Percentiles rank a stretch among this genome's conserved stretches.
Evolutionary conservation across 768 basidiomycete species (phyloP).

Genomic region (Hydnum rufescens): DNA sequence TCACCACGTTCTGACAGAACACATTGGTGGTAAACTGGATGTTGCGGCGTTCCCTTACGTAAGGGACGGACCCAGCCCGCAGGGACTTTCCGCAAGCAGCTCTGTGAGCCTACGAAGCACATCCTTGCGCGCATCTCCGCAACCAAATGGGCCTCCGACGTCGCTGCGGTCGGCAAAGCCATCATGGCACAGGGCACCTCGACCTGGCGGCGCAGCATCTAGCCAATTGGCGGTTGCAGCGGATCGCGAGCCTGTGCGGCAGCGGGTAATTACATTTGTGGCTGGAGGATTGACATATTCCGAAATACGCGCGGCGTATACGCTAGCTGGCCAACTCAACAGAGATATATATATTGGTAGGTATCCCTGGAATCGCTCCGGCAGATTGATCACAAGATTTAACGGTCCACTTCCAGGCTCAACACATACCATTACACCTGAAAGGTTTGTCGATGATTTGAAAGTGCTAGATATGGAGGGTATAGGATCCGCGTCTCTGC

Average conservation of each 20-base stretch:
- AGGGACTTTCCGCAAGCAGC: slow-evolving; percentile 10
- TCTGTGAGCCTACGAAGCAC: neutral
- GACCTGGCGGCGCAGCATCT: slow-evolving; percentile 18
- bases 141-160: slow-evolving; percentile 15
- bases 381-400: too few species aligned
- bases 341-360: slow-evolving; percentile 86
- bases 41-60: slow-evolving; percentile 72
- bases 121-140: slow-evolving; percentile 8
- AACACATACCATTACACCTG: slow-evolving; percentile 69
- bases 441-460: slow-evolving; percentile 68
- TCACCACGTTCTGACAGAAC: slow-evolving; percentile 71
- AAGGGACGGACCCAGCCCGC: slow-evolving; percentile 38
- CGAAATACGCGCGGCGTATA: slow-evolving; percentile 78
- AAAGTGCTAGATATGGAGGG: slow-evolving; percentile 77
- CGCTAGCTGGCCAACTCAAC: slow-evolving; percentile 48
- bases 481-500: slow-evolving; percentile 50
- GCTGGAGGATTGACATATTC: slow-evolving; percentile 94
- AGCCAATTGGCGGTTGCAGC: slow-evolving; percentile 16
- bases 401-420: slow-evolving; percentile 67
- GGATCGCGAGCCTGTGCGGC: slow-evolving; percentile 32
- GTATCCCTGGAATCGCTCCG: too few species aligned
- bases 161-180: slow-evolving; percentile 82
- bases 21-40: slow-evolving; percentile 60
- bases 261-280: slow-evolving; percentile 74
- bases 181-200: slow-evolving; percentile 67